Percentiles rank a stretch among this genome's conserved stretches.
Evolutionary conservation across 495 filamentous ascomycete species (phyloP).

Genomic region (Thermothielavioides terrestris): DNA sequence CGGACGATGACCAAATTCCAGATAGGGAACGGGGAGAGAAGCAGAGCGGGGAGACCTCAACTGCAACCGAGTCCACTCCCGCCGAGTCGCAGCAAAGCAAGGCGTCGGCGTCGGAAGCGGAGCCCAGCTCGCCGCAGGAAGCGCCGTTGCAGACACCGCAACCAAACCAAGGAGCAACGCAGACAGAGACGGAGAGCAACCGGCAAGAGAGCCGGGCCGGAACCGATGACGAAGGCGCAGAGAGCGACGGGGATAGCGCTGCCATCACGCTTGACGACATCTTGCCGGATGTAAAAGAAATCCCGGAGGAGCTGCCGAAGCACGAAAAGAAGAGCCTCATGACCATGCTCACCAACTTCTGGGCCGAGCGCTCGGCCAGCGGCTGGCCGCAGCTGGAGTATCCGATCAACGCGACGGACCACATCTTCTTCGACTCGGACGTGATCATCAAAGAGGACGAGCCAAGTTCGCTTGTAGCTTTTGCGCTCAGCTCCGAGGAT

Average conservation of each 20-base stretch:
- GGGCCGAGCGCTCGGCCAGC: constrained; percentile 94
- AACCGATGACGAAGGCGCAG: constrained; percentile 62
- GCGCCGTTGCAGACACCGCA: constrained; percentile 18
- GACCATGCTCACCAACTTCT: constrained; percentile 94
- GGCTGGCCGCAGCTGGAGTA: constrained; percentile 95
- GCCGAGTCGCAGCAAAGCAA: constrained; percentile 22
- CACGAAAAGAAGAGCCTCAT: constrained; percentile 86
- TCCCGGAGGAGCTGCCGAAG: constrained; percentile 70
- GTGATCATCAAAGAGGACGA: constrained; percentile 97
- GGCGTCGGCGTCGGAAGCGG: constrained; percentile 23
- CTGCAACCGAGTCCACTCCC: constrained; percentile 20
- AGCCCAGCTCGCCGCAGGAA: constrained; percentile 13
- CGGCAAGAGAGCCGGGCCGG: constrained; percentile 44
- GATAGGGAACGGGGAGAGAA: constrained; percentile 18
- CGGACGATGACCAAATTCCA: constrained; percentile 49
- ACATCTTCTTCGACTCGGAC: constrained; percentile 96
- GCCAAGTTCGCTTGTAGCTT: constrained; percentile 90
- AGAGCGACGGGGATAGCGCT: constrained; percentile 60
- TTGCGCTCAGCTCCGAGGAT: constrained; percentile 76
- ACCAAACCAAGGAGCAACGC: constrained; percentile 35
- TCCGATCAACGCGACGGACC: constrained; percentile 76
- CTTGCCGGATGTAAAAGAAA: constrained; percentile 41
- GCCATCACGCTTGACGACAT: constrained; percentile 50
- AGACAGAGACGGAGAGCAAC: constrained; percentile 43
- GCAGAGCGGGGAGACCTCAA: constrained; percentile 12